A percentile compares a stretch with the other conserved stretches of the same genome.
phyloP scores from a whole-genome alignment of 305 asterid species.

The Fraxinus ornus region DNA sequence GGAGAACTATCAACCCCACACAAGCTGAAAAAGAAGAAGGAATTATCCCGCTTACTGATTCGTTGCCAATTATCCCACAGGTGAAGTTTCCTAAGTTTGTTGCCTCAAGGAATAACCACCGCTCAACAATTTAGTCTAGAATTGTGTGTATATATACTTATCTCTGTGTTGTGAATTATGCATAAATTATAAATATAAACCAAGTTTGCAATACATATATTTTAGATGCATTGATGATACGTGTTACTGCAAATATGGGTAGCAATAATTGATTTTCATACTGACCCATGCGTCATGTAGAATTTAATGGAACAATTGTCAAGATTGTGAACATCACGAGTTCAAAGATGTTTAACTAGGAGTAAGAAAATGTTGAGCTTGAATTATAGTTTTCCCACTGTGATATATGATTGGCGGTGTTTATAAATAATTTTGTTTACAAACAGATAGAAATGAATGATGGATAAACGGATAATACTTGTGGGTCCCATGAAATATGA shows the following conservation, averaged over 20 bases:
- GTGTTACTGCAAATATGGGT: not conserved
- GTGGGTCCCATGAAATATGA: too few species aligned
- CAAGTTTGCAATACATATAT: not conserved
- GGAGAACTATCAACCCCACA: slow-evolving; percentile 83
- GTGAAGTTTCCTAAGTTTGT: slow-evolving; percentile 34
- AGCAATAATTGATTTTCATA: not conserved
- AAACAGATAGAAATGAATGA: too few species aligned
- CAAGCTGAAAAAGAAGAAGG: slow-evolving; percentile 99
- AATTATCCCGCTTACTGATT: slow-evolving; percentile 86
- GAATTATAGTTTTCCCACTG: not conserved
- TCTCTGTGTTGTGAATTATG: not conserved
- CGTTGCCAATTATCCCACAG: slow-evolving; percentile 91
- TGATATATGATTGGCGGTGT: not conserved
- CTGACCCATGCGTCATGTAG: not conserved
- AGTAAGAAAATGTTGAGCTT: not conserved
- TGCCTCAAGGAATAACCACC: slow-evolving; percentile 10
- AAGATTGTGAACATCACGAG: not conserved
- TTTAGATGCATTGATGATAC: not conserved
- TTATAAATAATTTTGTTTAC: too few species aligned
- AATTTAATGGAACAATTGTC: not conserved
- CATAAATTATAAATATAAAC: not conserved
- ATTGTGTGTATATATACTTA: slow-evolving; percentile 1
- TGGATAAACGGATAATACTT: too few species aligned
- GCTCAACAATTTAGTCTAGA: not conserved
- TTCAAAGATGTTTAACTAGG: not conserved